Conservation (phyloP, 768 basidiomycete genomes). For the Rhodotorula diobovata region DNA sequence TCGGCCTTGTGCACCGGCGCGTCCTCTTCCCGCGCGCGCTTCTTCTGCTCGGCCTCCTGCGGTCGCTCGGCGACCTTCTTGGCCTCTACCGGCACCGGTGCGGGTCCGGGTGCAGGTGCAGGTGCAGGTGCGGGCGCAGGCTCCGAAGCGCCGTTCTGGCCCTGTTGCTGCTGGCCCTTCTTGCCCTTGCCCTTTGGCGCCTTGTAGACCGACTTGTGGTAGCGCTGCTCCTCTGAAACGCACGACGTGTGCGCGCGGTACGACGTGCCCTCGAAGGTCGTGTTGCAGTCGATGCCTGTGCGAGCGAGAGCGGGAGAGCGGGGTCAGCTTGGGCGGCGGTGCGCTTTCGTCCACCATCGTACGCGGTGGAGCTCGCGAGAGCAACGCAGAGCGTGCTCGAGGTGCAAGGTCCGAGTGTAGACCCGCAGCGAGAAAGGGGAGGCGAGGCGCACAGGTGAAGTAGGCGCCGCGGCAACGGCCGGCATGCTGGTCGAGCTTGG, state of each 20-base stretch:
- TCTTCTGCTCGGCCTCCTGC: constrained; percentile 5
- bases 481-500: constrained; percentile 35
- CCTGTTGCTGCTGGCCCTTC: constrained; percentile 23
- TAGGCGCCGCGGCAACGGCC: constrained; percentile 25
- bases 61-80: no score
- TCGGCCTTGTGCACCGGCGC: background rate
- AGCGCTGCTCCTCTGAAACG: constrained; percentile 34
- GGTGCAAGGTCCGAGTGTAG: no score
- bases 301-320: background rate
- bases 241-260: constrained; percentile 38
- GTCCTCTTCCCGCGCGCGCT: constrained; percentile 18
- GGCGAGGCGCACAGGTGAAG: constrained; percentile 21
- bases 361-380: no score
- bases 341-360: no score
- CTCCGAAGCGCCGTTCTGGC: background rate
- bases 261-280: constrained; percentile 29
- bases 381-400: no score
- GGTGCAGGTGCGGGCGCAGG: constrained; percentile 3
- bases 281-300: constrained; percentile 39
- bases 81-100: background rate
- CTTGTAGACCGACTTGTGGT: constrained; percentile 36
- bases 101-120: background rate
- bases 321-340: background rate
- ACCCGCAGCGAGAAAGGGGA: background rate
- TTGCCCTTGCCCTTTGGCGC: constrained; percentile 33